Evolutionary conservation across 768 basidiomycete genomes (phyloP), one percentile per base, ranked within the genome.

Genomic region (Amanita thiersii): DNA sequence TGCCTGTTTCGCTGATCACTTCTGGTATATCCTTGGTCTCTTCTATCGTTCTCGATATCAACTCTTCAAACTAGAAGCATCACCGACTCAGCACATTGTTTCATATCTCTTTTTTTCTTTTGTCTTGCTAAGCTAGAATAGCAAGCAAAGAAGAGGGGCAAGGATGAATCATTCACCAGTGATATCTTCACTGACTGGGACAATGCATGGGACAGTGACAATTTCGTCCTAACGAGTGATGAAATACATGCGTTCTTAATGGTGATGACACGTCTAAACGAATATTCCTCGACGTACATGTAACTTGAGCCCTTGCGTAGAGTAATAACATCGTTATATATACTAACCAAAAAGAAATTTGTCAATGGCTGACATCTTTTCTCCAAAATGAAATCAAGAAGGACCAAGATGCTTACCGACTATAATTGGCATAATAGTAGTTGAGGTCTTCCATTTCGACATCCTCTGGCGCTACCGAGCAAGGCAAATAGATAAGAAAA

Each of bases 151-250:
- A 24, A 24, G 30, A 34, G 24, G 23, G 34, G 43, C 26, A 33
- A 17, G 37, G 32, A 11, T 35, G 37, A 41, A 20, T 39, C 48
- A 55, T 45, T n/a, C 45, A 87, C 88, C 57, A 96, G 64, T 7
- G 93, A 96, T 58, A 97, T 94, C 65, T 96, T 97, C 49, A 94
- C 93, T 11, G 91, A 94, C 69, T 96, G 93, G 12, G 93, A 83
- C 31, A 97, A 73, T 0, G 93, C 92, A 59, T 97, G 91, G 11
- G 93, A 96, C 33, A 97, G 63, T 2, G 93, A 92, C 5, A 97
- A 68, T 62, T 96, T 97, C 3, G 93, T 96, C 92, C 92, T 96
- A 48, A 18, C 37, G 21, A 40, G 25, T 15, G 14, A 36, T 14
- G 35, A 20, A 21, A 39, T 49, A 34, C 40, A 44, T 48, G 26